Evolutionary conservation across 176 grass and related monocot species (phyloP).

Genomic region (Typha latifolia): DNA sequence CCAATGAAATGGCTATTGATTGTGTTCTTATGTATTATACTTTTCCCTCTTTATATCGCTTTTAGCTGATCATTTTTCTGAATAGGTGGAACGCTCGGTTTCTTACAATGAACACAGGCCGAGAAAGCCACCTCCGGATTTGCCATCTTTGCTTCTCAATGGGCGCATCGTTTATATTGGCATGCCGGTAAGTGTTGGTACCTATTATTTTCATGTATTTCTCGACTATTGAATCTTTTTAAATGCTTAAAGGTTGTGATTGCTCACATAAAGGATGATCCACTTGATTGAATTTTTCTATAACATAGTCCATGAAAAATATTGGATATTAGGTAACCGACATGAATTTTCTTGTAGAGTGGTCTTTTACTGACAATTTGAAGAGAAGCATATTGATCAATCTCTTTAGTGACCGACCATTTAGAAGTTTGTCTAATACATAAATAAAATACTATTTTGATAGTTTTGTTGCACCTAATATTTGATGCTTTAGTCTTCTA

Average conservation of each 20-base stretch:
- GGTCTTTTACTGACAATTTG: no score
- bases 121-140: slow-evolving; percentile 55
- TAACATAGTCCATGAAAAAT: no score
- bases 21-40: not conserved
- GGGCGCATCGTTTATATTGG: slow-evolving; percentile 64
- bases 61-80: slow-evolving; percentile 6
- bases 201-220: slow-evolving; percentile 15
- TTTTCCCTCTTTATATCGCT: not conserved
- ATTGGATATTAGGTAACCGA: no score
- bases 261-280: not conserved
- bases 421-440: not conserved
- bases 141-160: slow-evolving; percentile 75
- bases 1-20: slow-evolving; percentile 9
- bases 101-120: slow-evolving; percentile 55
- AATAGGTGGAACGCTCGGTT: slow-evolving; percentile 49
- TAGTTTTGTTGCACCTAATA: not conserved
- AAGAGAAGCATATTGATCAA: not conserved
- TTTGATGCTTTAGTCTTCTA: not conserved
- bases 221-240: not conserved
- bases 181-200: slow-evolving; percentile 66
- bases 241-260: slow-evolving; percentile 2
- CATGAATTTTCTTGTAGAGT: no score
- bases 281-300: not conserved
- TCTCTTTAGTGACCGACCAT: not conserved
- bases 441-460: not conserved